A percentile compares a stretch with the other conserved stretches of the same genome.
Conservation (phyloP, 306 rosid species). For the Citrullus mucosospermus region DNA sequence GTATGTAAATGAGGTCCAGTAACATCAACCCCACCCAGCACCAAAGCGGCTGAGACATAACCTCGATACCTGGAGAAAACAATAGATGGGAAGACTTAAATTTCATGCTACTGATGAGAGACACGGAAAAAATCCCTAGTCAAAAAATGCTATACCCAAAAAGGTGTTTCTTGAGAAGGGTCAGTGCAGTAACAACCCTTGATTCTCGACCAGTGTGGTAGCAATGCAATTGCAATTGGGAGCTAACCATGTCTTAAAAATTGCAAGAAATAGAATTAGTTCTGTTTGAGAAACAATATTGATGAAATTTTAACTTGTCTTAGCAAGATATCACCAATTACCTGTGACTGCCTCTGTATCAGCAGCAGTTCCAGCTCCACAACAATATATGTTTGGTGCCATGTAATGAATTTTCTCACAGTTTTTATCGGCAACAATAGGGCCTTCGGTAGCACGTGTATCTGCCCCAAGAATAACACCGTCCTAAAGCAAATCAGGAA, state of each 20-base stretch:
- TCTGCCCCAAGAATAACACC: constrained; percentile 98
- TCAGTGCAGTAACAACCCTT: constrained; percentile 41
- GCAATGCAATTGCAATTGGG: constrained; percentile 87
- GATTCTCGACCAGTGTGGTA: constrained; percentile 82
- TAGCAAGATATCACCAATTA: constrained; percentile 12
- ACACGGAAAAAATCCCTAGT: not conserved
- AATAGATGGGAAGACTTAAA: not conserved
- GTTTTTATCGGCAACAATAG: constrained; percentile 83
- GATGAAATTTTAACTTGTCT: not conserved
- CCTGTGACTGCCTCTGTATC: constrained; percentile 99
- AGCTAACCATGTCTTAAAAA: constrained; percentile 77
- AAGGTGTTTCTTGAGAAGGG: constrained; percentile 48
- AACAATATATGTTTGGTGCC: constrained; percentile 96
- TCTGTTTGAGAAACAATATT: constrained; percentile 2
- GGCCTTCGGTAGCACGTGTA: constrained; percentile 94
- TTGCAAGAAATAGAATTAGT: constrained; percentile 14
- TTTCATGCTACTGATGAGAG: not conserved
- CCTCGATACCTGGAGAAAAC: constrained; percentile 64
- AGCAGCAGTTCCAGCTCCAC: constrained; percentile 99
- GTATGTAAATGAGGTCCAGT: constrained; percentile 94
- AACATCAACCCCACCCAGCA: constrained; percentile 94
- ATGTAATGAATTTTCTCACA: constrained; percentile 93
- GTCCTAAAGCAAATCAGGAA: constrained; percentile 32
- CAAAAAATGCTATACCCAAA: constrained; percentile 20
- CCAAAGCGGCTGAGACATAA: constrained; percentile 74